Evolutionary conservation across 768 basidiomycete genomes (phyloP), one percentile per base, ranked within the genome.

Genomic region (Cystobasidium onofrii): DNA sequence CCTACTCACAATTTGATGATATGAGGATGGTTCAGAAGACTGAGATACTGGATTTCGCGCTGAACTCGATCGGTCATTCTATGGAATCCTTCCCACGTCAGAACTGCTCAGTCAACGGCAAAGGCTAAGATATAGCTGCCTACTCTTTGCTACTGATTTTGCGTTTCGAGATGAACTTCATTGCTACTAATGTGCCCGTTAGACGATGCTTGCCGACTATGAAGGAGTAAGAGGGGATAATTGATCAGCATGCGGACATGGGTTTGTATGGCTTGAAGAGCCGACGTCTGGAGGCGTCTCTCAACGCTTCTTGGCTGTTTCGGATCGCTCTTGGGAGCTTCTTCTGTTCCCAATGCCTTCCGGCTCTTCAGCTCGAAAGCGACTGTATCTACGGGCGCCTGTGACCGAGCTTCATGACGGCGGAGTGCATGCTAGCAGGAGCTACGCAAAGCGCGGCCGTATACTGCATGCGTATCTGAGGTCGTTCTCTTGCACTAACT

Each of bases 131-230:
- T 67, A n/a, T 44, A 62, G 29, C 25, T 55, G 64, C 75, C 25
- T 25, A 76, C 77, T 91, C 91, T 76, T 91, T 90, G 77, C 88
- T 87, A 77, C 89, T 88, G 72, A 98, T 98, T 77, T 90, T 92
- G 39, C 90, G 90, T 81, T 96, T 92, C 70, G 91, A 91, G 75
- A 98, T 91, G 80, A 89, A 92, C 84, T 99, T 98, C 90, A 99
- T 91, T 13, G 96, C 95, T 65, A 99, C 95, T 78, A 88, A 88
- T 79, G 96, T 92, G 1, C 94, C 92, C 0, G 96, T 98, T 78
- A 97, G 86, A 70, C 89, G 90, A 82, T 99, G 95, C 13, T 86
- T 87, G 50, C 93, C 95, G 87, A 94, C 94, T 98, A 75, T 20
- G 25, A 43, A 17, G 18, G n/a, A 20, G n/a, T 10, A 67, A 39